Conservation (phyloP, 1,284 basidiomycete genomes). For the Termitomyces sp. region DNA sequence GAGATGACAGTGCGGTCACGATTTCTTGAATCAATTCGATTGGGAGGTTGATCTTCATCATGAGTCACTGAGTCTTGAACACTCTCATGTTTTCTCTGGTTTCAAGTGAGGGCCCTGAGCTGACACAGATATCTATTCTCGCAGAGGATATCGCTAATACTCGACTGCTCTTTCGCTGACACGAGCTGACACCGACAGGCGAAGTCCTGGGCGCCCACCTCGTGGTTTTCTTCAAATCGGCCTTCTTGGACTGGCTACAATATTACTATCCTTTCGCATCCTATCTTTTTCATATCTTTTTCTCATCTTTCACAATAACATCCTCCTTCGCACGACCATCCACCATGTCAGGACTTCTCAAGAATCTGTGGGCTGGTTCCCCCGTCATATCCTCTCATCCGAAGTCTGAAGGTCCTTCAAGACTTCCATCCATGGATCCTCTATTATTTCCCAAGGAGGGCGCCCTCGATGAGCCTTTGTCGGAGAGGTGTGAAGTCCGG, state of each 20-base stretch:
- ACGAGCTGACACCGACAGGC: neutral
- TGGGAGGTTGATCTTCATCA: conserved; percentile 7
- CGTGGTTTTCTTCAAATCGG: conserved; percentile 1
- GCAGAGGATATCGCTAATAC: neutral
- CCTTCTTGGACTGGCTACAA: conserved; percentile 2
- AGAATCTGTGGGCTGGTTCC: conserved; percentile 19
- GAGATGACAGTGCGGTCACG: conserved; percentile 6
- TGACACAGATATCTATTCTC: neutral
- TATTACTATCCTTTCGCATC: conserved; percentile 4
- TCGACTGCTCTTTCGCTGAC: neutral
- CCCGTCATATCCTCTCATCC: conserved; percentile 11
- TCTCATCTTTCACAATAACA: neutral
- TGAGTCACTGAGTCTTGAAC: neutral
- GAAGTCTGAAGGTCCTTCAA: conserved; percentile 9
- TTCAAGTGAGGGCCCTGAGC: neutral
- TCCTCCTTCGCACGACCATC: neutral
- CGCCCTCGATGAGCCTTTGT: conserved; percentile 19
- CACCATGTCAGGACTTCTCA: conserved; percentile 9
- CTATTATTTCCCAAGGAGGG: conserved; percentile 14
- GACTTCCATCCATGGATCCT: neutral
- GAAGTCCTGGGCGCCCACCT: conserved; percentile 8
- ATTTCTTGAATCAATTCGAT: conserved; percentile 15
- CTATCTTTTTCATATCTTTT: conserved; percentile 3
- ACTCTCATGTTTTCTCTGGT: neutral
- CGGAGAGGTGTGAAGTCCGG: conserved; percentile 60